Conservation (phyloP, 2,329 filamentous ascomycete genomes). For the Nothophaeocryptopus gaeumannii region DNA sequence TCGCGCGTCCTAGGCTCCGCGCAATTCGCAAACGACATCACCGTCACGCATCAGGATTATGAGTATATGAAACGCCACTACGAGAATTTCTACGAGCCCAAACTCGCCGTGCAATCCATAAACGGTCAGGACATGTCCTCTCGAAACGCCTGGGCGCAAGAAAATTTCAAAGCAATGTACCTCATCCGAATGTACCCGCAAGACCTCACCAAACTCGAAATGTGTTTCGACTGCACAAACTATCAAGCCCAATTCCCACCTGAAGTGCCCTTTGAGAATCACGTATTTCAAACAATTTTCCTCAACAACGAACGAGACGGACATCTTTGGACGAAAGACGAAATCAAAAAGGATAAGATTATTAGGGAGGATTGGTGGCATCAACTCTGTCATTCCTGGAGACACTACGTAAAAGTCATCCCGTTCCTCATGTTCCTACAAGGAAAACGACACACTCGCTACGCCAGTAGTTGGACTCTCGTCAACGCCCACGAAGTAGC, state of each 20-base stretch:
- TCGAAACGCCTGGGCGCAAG: slow-evolving; percentile 46
- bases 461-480: slow-evolving; percentile 66
- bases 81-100: slow-evolving; percentile 57
- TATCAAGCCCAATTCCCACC: slow-evolving; percentile 69
- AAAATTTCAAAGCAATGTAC: slow-evolving; percentile 63
- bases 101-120: slow-evolving; percentile 45
- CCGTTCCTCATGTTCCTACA: slow-evolving; percentile 72
- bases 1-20: slow-evolving; percentile 67
- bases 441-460: slow-evolving; percentile 60
- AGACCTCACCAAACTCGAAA: slow-evolving; percentile 57
- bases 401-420: slow-evolving; percentile 63
- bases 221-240: slow-evolving; percentile 71
- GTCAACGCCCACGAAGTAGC: slow-evolving; percentile 70
- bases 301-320: slow-evolving; percentile 56
- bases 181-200: slow-evolving; percentile 59
- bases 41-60: slow-evolving; percentile 64
- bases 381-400: slow-evolving; percentile 62
- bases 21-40: slow-evolving; percentile 68
- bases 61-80: slow-evolving; percentile 67
- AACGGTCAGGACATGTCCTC: slow-evolving; percentile 43
- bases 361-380: slow-evolving; percentile 67
- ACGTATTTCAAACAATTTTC: slow-evolving; percentile 70
- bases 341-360: slow-evolving; percentile 59
- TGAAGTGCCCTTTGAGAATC: slow-evolving; percentile 53
- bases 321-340: slow-evolving; percentile 58